These are phyloP conservation scores for Tuber calosporum DNA, from an alignment of 495 filamentous ascomycete species.

Conservation along the genomic window DNA sequence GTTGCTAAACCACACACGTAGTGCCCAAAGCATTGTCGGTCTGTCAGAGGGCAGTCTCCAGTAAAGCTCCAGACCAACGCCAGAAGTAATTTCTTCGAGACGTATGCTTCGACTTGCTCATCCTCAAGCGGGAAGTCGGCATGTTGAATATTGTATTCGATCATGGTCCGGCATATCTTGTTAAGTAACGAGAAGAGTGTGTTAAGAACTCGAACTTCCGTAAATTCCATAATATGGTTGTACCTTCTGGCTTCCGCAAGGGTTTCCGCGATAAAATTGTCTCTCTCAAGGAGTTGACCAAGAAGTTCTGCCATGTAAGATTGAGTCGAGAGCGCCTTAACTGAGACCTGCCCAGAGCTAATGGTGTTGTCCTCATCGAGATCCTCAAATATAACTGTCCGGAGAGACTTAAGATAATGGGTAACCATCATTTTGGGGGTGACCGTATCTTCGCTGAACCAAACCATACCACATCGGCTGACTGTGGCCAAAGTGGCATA, in stretches of 20 bases:
- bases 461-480: conserved; percentile 99
- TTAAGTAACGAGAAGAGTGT: conserved; percentile 93
- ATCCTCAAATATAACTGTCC: conserved; percentile 78
- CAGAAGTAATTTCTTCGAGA: conserved; percentile 86
- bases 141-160: conserved; percentile 93
- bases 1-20: conserved; percentile 69
- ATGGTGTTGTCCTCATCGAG: conserved; percentile 80
- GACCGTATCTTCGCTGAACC: conserved; percentile 98
- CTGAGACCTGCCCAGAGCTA: conserved; percentile 68
- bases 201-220: conserved; percentile 76
- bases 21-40: conserved; percentile 83
- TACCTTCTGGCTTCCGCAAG: conserved; percentile 66
- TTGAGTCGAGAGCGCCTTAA: conserved; percentile 69
- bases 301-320: conserved; percentile 68
- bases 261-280: conserved; percentile 69
- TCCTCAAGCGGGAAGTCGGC: conserved; percentile 84
- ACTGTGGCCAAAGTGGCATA: conserved; percentile 97
- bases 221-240: conserved; percentile 98
- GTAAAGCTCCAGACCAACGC: conserved; percentile 90
- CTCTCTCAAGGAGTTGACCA: conserved; percentile 62
- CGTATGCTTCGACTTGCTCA: conserved; percentile 78
- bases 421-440: conserved; percentile 84
- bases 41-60: conserved; percentile 82
- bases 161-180: conserved; percentile 79
- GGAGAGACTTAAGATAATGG: conserved; percentile 79